Conservation (phyloP, 1,139 yeast species). For the Casaregolazyma suthepensis region DNA sequence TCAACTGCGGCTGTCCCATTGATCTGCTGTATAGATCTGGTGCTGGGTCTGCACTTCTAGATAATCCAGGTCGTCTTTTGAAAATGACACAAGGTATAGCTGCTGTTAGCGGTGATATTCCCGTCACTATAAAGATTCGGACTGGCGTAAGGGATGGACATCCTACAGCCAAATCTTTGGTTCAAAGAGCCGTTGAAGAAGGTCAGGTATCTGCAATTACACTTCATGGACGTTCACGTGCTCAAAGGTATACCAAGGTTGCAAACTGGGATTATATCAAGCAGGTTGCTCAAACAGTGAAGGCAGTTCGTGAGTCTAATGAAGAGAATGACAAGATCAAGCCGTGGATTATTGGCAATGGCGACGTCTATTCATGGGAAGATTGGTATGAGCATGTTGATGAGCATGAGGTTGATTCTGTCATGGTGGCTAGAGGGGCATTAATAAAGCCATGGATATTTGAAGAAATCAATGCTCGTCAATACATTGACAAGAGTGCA, state of each 20-base stretch:
- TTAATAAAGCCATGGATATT: constrained; percentile 98
- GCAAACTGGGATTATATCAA: constrained; percentile 92
- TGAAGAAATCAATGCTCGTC: constrained; percentile 87
- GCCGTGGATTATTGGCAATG: constrained; percentile 71
- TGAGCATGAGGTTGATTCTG: constrained; percentile 74
- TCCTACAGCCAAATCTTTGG: constrained; percentile 76
- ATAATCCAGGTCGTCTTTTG: constrained; percentile 74
- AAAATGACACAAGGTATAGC: constrained; percentile 85
- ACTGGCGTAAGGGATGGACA: constrained; percentile 84
- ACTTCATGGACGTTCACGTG: constrained; percentile 92
- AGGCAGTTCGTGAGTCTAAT: constrained; percentile 42
- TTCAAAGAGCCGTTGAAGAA: constrained; percentile 63
- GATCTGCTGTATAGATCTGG: constrained; percentile 89
- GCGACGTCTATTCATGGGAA: constrained; percentile 79
- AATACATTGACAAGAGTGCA: constrained; percentile 86
- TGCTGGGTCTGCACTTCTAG: constrained; percentile 91
- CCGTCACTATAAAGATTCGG: constrained; percentile 86
- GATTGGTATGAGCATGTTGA: constrained; percentile 83
- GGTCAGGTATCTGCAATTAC: constrained; percentile 88
- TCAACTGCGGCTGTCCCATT: constrained; percentile 97
- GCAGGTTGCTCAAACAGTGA: constrained; percentile 63
- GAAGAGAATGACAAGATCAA: constrained; percentile 40
- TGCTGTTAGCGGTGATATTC: constrained; percentile 79
- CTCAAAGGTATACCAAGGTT: constrained; percentile 82
- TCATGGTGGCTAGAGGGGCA: constrained; percentile 98